Conservation (phyloP, 306 rosid species). For the Sindora glabra region DNA sequence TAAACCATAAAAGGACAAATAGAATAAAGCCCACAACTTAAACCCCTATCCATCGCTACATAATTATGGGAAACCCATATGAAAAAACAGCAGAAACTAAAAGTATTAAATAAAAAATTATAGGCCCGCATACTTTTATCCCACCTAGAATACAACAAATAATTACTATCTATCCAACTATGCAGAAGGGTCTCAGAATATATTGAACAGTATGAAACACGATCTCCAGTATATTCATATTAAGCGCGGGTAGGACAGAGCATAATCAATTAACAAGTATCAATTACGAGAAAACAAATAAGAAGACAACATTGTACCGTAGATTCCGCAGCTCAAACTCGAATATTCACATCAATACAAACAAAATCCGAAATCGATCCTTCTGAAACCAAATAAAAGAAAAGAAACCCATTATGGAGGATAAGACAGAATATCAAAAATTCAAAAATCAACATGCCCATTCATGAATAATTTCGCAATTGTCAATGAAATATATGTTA, state of each 20-base stretch:
- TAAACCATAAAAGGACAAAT: neutral
- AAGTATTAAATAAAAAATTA: neutral
- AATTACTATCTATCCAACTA: neutral
- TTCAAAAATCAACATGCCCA: neutral
- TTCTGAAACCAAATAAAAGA: slow-evolving; percentile 16
- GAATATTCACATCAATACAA: slow-evolving; percentile 34
- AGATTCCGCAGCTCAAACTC: slow-evolving; percentile 37
- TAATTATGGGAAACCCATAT: neutral
- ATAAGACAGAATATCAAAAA: neutral
- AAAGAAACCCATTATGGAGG: neutral
- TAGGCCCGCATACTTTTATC: slow-evolving; percentile 10
- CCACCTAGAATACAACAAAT: neutral
- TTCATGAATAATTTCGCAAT: slow-evolving; percentile 13
- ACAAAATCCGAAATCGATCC: slow-evolving; percentile 20
- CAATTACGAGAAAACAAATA: neutral
- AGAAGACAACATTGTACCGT: slow-evolving; percentile 13
- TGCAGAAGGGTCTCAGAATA: neutral
- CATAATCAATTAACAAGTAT: slow-evolving; percentile 11
- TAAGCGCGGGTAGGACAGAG: slow-evolving; percentile 1
- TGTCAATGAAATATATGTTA: neutral
- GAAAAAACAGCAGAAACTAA: slow-evolving; percentile 5
- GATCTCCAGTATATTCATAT: neutral
- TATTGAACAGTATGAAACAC: slow-evolving; percentile 1
- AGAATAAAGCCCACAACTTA: neutral
- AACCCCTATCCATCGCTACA: neutral